Base-by-base conservation (phyloP, 2,329 filamentous ascomycete species). In the Elsinoe ampelina region DNA sequence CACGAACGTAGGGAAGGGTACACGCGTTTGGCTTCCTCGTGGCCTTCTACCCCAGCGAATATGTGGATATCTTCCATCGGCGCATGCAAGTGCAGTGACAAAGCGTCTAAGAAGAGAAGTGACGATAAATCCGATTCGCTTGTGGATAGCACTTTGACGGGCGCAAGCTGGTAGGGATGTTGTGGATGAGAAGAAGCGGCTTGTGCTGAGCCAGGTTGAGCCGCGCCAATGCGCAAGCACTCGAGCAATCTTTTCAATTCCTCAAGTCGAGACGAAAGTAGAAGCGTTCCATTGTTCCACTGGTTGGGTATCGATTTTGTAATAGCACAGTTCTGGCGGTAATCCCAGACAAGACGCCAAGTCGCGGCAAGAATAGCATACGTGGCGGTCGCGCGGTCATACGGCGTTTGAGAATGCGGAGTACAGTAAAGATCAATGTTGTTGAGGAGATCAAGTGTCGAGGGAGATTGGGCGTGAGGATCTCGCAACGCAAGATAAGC, bases 261-360 rank as follows among this genome's bases (percentile, higher is more conserved):
- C 59, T 83, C 76, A 57, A 83, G 81, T 1, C 83, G 77, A 7
- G 79, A 78, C 48, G 72, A 75, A 59, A 75, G 63, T 1, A 75
- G 66, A 19, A 75, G 58, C 36, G 66, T 69, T 32, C 65, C 64
- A 38, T 67, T 68, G 54, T 63, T 67, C 68, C 68, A 70, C 55
- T 70, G 70, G 52, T 65, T 71, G 17, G 75, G 73, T 50, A 80
- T 78, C 2, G 75, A 73, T 52, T 78, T 76, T 56, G 75, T 70
- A 11, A 80, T 72, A 4, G 77, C 73, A 60, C 76, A 76, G 45
- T 84, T 76, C 62, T 84, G 81, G 17, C 82, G 77, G 61, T 83
- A 86, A 62, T 87, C 84, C 66, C 81, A 79, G 12, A 87, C 78
- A 62, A 86, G 71, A 1, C 80, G 77, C 78, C 83, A 87, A 56